Conservation (phyloP, 345 rosid genomes). For the Ailanthus altissimus region DNA sequence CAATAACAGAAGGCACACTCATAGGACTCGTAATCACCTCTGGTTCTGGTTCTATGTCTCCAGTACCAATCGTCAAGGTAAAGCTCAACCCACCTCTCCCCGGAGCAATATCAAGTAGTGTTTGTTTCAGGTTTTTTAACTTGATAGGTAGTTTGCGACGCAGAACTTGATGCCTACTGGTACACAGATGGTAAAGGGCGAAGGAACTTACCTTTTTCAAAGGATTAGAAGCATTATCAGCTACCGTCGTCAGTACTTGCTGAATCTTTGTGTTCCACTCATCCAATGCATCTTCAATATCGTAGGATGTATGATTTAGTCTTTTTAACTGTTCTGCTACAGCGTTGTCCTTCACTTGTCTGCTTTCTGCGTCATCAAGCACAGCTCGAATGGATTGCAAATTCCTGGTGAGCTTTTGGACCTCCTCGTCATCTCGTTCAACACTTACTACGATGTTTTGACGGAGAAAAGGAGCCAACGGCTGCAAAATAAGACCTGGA, state of each 20-base stretch:
- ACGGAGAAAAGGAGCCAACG: no score
- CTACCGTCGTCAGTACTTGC: constrained; percentile 7
- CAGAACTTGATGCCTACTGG: neutral
- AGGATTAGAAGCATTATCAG: no score
- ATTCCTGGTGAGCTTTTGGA: neutral
- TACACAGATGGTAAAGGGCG: constrained; percentile 6
- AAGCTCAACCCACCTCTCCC: neutral
- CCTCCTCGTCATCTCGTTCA: neutral
- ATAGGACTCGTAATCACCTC: no score
- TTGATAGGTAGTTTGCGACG: neutral
- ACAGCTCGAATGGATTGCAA: neutral
- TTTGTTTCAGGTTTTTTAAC: neutral
- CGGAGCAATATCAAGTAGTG: neutral
- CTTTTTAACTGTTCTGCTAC: no score
- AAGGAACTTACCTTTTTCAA: no score
- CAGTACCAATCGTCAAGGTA: no score
- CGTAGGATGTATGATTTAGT: no score
- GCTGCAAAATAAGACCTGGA: no score
- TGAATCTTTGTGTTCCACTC: neutral
- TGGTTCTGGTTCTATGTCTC: neutral
- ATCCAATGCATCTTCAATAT: neutral
- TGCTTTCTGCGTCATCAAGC: neutral
- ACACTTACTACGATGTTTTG: neutral
- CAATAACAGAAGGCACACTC: neutral
- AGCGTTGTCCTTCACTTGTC: no score